A percentile compares a stretch with the other conserved stretches of the same genome.
phyloP scores from a whole-genome alignment of 2,329 filamentous ascomycete genomes.

The Colletotrichum sp. region DNA sequence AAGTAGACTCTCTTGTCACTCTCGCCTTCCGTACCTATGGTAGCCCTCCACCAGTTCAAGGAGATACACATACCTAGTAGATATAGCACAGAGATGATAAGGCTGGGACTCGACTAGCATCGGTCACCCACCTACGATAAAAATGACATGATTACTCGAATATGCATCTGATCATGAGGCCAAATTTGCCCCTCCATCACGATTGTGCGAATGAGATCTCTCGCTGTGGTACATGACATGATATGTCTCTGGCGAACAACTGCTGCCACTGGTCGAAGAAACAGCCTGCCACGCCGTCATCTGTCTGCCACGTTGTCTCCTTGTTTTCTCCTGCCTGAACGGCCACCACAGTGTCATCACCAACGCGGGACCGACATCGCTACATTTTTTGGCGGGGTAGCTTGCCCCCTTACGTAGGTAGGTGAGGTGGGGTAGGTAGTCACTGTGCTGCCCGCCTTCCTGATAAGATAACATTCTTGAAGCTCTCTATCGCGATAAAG shows the following conservation, averaged over 20 bases:
- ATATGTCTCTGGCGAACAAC: background rate
- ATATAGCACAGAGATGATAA: background rate
- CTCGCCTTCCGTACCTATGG: background rate
- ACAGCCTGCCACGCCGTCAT: background rate
- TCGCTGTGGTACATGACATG: background rate
- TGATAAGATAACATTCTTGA: background rate
- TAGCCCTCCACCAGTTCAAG: background rate
- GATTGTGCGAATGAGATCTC: background rate
- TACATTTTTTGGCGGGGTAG: slow-evolving; percentile 15
- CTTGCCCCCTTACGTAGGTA: background rate
- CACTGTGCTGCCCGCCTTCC: background rate
- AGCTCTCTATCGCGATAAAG: slow-evolving; percentile 1
- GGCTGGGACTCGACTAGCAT: background rate
- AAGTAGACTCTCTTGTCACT: slow-evolving; percentile 21
- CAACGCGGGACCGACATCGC: background rate
- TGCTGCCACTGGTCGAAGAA: background rate
- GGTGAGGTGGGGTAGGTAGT: slow-evolving; percentile 2
- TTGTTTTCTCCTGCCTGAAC: background rate
- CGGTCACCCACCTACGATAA: background rate
- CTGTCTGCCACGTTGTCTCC: background rate
- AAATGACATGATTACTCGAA: background rate
- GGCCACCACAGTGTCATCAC: background rate
- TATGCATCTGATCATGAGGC: slow-evolving; percentile 4
- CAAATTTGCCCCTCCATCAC: background rate
- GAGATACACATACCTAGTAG: background rate